Base-by-base conservation (phyloP, 2,329 filamentous ascomycete genomes). In the Sporothrix protearum region DNA sequence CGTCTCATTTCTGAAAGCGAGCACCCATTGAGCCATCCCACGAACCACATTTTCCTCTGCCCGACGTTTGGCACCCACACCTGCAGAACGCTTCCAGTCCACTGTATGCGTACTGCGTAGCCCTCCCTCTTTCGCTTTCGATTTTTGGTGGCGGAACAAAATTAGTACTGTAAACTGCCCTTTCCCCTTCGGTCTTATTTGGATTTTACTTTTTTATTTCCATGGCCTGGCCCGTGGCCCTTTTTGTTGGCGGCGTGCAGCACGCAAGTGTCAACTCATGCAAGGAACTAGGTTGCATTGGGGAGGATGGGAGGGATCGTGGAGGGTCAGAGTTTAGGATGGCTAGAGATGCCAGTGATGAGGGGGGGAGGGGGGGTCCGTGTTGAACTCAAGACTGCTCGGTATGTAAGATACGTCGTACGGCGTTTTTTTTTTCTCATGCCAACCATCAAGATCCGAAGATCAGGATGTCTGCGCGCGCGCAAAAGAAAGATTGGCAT, bases 251-350 rank as follows among this genome's bases (percentile, higher is more conserved):
- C 42, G 16, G 36, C 22, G 22, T 30, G 59, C 39, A 25, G 63
- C 63, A 66, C 49, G 63, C 63, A 69, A 69, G 22, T 57, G 49
- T 57, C 67, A 57, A 66, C 30, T 57, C 33, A 69, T 69, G 67
- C 67, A 69, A 57, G 67, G 45, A 51, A 69, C 33, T 69, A 42
- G 39, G 51, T 69, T 69, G 67, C 67, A 69, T 69, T 14, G 67
- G 30, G 63, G 39, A n/a, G 9, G 25, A 30, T 47, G 42, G 28
- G 3, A 25, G 33, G 63, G 42, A 22, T 25, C 8, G n/a, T 45
- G 22, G 22, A 42, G 39, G 39, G 22, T 45, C 22, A 64, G 39
- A 64, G 47, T 12, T 19, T 12, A 47, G 42, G 12, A 42, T 42
- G 39, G 39, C 39, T 10, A 42, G 39, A 14, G 39, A 42, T 5